phyloP scores from a whole-genome alignment of 371 early-diverging fungal species.

The Mucor racemosus region DNA sequence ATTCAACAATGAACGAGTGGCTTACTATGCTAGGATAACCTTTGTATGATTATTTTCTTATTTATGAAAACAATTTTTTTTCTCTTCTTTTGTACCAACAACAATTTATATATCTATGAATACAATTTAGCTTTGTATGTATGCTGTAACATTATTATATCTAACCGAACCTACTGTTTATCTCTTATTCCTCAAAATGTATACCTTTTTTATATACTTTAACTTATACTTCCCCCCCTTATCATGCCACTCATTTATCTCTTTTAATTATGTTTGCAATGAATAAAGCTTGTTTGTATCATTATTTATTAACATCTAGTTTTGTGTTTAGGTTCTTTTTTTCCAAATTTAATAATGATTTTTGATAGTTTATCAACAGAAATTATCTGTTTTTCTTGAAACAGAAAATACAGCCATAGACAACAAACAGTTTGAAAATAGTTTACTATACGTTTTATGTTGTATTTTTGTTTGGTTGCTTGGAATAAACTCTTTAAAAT shows the following conservation, averaged over 20 bases:
- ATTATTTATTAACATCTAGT: not conserved
- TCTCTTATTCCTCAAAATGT: not conserved
- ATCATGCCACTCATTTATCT: not conserved
- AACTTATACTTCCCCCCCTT: not conserved
- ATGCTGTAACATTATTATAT: slow-evolving; percentile 3
- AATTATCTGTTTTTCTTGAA: too few species aligned
- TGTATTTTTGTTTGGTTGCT: too few species aligned
- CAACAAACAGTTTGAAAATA: not conserved
- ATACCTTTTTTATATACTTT: slow-evolving; percentile 1
- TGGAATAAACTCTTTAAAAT: too few species aligned
- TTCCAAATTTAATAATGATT: too few species aligned
- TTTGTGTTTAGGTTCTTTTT: not conserved
- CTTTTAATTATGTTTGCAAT: not conserved
- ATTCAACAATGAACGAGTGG: slow-evolving; percentile 26
- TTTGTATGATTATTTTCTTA: slow-evolving; percentile 5
- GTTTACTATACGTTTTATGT: too few species aligned
- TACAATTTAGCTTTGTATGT: not conserved
- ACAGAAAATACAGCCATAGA: not conserved
- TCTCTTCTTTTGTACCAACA: not conserved
- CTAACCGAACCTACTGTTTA: not conserved
- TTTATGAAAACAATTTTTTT: not conserved
- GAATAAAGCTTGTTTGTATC: not conserved
- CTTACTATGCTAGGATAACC: slow-evolving; percentile 19
- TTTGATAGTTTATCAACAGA: too few species aligned
- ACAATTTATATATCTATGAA: not conserved